Conservation (phyloP, 2,329 filamentous ascomycete genomes). For the Neonectria magnoliae region DNA sequence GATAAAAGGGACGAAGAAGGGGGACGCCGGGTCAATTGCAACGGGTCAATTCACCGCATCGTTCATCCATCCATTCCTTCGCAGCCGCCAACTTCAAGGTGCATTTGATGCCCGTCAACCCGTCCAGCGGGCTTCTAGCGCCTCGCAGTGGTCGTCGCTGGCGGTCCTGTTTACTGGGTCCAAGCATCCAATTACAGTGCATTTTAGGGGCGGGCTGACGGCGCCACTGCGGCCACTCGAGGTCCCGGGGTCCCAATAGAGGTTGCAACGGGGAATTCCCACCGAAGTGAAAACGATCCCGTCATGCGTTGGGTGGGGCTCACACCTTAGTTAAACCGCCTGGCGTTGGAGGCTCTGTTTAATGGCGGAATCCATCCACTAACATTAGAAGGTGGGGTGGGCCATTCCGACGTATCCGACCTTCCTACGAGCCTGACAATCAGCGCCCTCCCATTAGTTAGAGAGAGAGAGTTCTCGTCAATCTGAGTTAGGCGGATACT, state of each 20-base stretch:
- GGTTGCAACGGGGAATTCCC: background rate
- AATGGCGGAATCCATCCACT: background rate
- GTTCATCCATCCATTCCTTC: conserved; percentile 4
- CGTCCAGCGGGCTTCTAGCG: background rate
- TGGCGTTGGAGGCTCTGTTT: conserved; percentile 1
- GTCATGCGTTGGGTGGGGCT: background rate
- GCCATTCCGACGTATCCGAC: background rate
- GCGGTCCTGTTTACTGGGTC: background rate
- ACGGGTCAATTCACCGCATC: conserved; percentile 40
- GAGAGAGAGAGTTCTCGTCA: too few relatives aligned
- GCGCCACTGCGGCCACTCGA: background rate
- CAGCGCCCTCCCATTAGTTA: background rate
- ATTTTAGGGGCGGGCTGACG: background rate
- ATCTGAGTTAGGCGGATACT: background rate
- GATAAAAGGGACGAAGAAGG: conserved; percentile 5
- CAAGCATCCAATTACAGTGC: conserved; percentile 10
- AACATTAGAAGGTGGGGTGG: background rate
- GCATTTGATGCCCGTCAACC: background rate
- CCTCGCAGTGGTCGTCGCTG: conserved; percentile 12
- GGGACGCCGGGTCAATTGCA: conserved; percentile 21
- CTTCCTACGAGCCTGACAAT: background rate
- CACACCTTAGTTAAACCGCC: background rate
- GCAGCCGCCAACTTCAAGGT: background rate
- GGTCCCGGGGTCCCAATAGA: background rate
- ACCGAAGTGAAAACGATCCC: background rate